phyloP scores from a whole-genome alignment of 768 basidiomycete species.

The Coprinopsis sp. region DNA sequence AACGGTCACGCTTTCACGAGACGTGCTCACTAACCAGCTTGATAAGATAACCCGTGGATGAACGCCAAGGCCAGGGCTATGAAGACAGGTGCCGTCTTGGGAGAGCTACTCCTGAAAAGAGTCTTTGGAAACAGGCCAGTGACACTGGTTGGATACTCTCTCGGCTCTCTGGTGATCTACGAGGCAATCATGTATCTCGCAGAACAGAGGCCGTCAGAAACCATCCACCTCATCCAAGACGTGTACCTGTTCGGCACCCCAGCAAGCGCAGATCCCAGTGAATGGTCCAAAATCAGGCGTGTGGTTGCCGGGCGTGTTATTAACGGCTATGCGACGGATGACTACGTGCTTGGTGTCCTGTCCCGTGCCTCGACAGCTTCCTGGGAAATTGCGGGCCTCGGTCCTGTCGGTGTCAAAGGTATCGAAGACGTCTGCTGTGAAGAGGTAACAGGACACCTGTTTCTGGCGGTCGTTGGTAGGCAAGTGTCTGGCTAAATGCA shows the following conservation, averaged over 20 bases:
- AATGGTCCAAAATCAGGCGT: constrained; percentile 45
- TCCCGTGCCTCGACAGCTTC: constrained; percentile 40
- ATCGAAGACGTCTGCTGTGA: constrained; percentile 48
- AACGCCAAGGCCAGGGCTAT: constrained; percentile 46
- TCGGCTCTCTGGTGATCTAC: constrained; percentile 53
- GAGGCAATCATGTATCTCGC: constrained; percentile 49
- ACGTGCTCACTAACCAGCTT: constrained; percentile 1
- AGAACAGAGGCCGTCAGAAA: constrained; percentile 37
- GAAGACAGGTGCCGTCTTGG: constrained; percentile 52
- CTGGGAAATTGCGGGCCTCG: constrained; percentile 50
- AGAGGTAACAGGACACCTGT: constrained; percentile 45
- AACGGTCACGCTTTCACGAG: neutral
- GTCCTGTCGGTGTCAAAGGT: constrained; percentile 43
- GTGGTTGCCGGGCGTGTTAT: constrained; percentile 49
- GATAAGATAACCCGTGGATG: constrained; percentile 56
- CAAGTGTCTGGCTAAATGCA: constrained; percentile 35
- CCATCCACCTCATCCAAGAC: constrained; percentile 46
- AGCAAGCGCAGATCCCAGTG: constrained; percentile 30
- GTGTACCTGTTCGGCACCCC: constrained; percentile 54
- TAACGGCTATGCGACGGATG: constrained; percentile 47
- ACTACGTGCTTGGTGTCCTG: constrained; percentile 52
- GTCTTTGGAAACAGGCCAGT: constrained; percentile 52
- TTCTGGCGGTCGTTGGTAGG: constrained; percentile 49
- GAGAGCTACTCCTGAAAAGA: constrained; percentile 42
- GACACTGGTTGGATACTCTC: constrained; percentile 52